Base-by-base conservation (phyloP, 2,329 filamentous ascomycete species). In the Ophiostoma pallidulum region DNA sequence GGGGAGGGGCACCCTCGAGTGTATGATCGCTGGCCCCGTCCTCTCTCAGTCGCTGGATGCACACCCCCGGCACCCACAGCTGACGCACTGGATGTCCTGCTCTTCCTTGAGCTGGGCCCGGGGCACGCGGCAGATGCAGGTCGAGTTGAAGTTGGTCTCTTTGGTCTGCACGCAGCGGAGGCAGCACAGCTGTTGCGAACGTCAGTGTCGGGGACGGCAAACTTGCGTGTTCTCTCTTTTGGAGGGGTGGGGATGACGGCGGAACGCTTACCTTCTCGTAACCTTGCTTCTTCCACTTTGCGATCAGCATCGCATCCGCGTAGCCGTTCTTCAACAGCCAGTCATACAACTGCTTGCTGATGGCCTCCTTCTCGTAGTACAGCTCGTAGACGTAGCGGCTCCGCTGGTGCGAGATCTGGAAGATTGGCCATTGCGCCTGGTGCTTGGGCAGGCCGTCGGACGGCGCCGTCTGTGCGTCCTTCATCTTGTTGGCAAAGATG, bases 261-360 rank as follows among this genome's bases (percentile, higher is more conserved):
- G 6, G 13, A 0, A 9, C 6, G 64, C 73, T 44, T 64, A 87
- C 86, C 81, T 97, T 96, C 67, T 98, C 92, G 61, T 98, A 98
- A 14, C 92, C 92, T 60, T 94, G 86, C 72, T 98, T 98, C 79
- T 98, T 98, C 92, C 92, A 98, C 71, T 98, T 98, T 13, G 92
- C 92, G 62, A 98, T 97, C 61, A 98, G 71, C 71, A 90, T 92
- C 39, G 86, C 80, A 67, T 98, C 92, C 5, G 90, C 92, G 64
- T 98, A 97, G 42, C 83, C 82, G 62, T 98, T 96, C 77, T 98
- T 98, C 51, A 98, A 71, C 54, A 97, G 71, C 83, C 87, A 98
- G 57, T 97, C 92, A 67, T 98, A 98, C 18, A 98, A 73, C 66
- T 83, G 74, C 68, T 86, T 91, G 66, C 80, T 86, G 64, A 98